Evolutionary conservation across 371 early-diverging fungal genomes (phyloP).

Genomic region (Mycotypha africana): DNA sequence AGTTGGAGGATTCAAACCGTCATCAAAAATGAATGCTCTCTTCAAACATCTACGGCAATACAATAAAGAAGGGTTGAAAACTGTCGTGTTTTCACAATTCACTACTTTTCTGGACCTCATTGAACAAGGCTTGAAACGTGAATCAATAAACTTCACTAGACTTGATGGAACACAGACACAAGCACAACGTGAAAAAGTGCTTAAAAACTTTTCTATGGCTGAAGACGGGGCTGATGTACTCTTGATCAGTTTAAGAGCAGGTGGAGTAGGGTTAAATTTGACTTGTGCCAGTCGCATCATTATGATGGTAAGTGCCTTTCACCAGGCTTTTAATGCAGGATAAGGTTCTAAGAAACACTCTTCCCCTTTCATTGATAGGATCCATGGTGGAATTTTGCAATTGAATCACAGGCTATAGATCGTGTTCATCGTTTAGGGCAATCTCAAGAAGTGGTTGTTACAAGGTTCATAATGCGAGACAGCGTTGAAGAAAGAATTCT

Average conservation of each 20-base stretch:
- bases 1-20: constrained; percentile 47
- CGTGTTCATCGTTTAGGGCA: constrained; percentile 86
- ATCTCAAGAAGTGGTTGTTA: constrained; percentile 49
- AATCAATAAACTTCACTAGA: constrained; percentile 51
- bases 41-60: constrained; percentile 40
- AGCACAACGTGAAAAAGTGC: constrained; percentile 50
- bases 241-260: constrained; percentile 80
- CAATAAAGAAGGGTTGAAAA: constrained; percentile 28
- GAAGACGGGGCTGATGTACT: constrained; percentile 50
- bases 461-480: constrained; percentile 50
- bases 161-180: constrained; percentile 69
- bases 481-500: constrained; percentile 67
- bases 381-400: constrained; percentile 82
- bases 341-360: background rate
- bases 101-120: constrained; percentile 70
- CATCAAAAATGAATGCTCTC: constrained; percentile 63
- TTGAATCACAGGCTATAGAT: constrained; percentile 86
- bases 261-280: constrained; percentile 88
- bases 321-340: background rate
- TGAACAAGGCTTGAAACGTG: constrained; percentile 46
- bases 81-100: constrained; percentile 87
- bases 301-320: constrained; percentile 47
- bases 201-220: constrained; percentile 47
- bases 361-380: constrained; percentile 36
- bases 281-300: constrained; percentile 71